Percentiles rank a stretch among this genome's conserved stretches.
These are phyloP conservation scores for Arctostaphylos glauca DNA, from an alignment of 148 eudicot genomes.

Conservation along the genomic window DNA sequence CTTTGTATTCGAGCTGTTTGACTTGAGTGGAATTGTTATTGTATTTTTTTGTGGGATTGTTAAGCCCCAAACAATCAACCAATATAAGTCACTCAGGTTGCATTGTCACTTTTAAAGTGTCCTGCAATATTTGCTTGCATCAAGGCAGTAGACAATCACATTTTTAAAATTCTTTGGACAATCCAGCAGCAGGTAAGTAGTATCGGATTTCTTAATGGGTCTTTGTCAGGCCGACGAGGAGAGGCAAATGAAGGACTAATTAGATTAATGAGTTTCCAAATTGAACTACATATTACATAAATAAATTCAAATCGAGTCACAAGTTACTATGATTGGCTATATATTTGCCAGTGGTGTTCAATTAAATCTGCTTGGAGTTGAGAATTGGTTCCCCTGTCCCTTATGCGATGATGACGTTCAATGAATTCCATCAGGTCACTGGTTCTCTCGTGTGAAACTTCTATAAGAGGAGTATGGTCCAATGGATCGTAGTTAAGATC, in stretches of 20 bases:
- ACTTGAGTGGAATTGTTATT: slow-evolving; percentile 59
- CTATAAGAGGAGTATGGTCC: not conserved
- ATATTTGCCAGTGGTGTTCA: not conserved
- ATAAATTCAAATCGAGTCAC: not conserved
- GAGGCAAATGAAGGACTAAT: too few relatives aligned
- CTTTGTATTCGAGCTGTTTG: slow-evolving; percentile 36
- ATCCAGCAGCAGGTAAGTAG: too few relatives aligned
- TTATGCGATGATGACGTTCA: not conserved
- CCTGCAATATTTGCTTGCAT: too few relatives aligned
- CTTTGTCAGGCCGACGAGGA: too few relatives aligned
- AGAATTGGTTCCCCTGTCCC: not conserved
- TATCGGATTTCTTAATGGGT: too few relatives aligned
- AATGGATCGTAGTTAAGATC: not conserved
- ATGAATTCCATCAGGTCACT: not conserved
- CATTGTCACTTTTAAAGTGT: too few relatives aligned
- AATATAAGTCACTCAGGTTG: too few relatives aligned
- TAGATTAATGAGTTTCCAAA: not conserved
- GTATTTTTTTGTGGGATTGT: slow-evolving; percentile 63
- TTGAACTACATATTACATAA: not conserved
- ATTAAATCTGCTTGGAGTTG: not conserved
- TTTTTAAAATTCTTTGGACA: too few relatives aligned
- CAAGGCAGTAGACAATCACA: too few relatives aligned
- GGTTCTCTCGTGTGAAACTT: not conserved
- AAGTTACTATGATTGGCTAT: not conserved
- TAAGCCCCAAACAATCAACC: too few relatives aligned